Evolutionary conservation across 495 filamentous ascomycete species (phyloP).

Genomic region (Geopyxis carbonaria): DNA sequence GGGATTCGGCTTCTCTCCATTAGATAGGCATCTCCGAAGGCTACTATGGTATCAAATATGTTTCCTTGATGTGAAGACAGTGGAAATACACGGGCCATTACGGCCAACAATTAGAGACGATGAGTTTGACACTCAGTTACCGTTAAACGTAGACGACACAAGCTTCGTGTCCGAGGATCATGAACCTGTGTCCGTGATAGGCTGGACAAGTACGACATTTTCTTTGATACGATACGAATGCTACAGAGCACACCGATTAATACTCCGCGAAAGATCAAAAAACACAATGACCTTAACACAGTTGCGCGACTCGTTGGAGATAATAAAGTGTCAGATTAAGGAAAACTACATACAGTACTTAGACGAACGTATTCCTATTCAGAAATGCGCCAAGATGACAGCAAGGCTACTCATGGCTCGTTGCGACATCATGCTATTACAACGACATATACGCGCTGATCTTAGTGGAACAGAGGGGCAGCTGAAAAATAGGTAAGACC

Average conservation of each 20-base stretch:
- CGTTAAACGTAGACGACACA: constrained; percentile 47
- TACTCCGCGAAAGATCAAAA: constrained; percentile 39
- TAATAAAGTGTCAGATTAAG: background rate
- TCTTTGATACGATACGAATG: constrained; percentile 51
- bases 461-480: background rate
- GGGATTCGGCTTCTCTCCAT: constrained; percentile 41
- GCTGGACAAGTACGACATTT: constrained; percentile 52
- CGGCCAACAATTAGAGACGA: constrained; percentile 46
- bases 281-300: constrained; percentile 25
- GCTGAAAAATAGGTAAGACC: background rate
- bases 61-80: constrained; percentile 57
- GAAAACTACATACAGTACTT: constrained; percentile 35
- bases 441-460: background rate
- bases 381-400: constrained; percentile 41
- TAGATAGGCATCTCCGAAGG: constrained; percentile 56
- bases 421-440: constrained; percentile 28
- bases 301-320: background rate
- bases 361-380: constrained; percentile 39
- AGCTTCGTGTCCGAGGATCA: constrained; percentile 32
- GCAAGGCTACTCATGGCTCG: constrained; percentile 43
- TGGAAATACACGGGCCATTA: constrained; percentile 60
- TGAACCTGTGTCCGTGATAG: constrained; percentile 29
- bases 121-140: constrained; percentile 53
- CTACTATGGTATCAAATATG: constrained; percentile 29
- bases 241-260: constrained; percentile 53